phyloP scores from a whole-genome alignment of 2,329 filamentous ascomycete genomes.

The Aspergillus pseudoviridinutans region DNA sequence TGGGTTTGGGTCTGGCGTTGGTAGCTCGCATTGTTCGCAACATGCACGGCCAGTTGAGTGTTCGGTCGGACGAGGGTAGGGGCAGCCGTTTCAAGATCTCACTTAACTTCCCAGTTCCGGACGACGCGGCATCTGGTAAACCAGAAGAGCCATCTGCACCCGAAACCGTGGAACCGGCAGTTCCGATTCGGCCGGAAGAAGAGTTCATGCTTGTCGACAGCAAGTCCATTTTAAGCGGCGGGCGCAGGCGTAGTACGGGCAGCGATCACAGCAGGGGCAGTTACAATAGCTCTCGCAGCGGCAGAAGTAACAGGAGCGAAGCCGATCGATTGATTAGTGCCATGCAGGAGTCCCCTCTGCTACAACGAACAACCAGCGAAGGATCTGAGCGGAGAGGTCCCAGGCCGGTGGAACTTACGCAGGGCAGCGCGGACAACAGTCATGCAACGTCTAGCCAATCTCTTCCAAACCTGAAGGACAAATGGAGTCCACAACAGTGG shows the following conservation, averaged over 20 bases:
- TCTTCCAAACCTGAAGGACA: not conserved
- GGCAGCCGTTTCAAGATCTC: slow-evolving; percentile 80
- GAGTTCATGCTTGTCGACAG: slow-evolving; percentile 38
- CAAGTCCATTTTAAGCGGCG: slow-evolving; percentile 11
- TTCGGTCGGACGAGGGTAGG: slow-evolving; percentile 78
- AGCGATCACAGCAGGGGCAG: slow-evolving; percentile 31
- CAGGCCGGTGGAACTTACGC: not conserved
- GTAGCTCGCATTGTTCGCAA: slow-evolving; percentile 79
- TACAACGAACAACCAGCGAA: slow-evolving; percentile 11
- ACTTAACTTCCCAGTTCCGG: slow-evolving; percentile 66
- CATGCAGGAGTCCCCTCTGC: slow-evolving; percentile 36
- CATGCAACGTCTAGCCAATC: slow-evolving; percentile 13
- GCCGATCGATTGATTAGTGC: slow-evolving; percentile 41
- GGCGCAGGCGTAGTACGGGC: slow-evolving; percentile 20
- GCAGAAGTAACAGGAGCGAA: slow-evolving; percentile 26
- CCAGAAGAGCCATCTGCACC: not conserved
- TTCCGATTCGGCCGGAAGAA: slow-evolving; percentile 25
- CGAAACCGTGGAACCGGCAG: slow-evolving; percentile 21
- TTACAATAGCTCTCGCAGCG: slow-evolving; percentile 30
- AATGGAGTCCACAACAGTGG: not conserved
- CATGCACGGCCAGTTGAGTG: slow-evolving; percentile 80
- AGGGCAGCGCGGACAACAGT: slow-evolving; percentile 9
- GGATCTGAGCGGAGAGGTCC: slow-evolving; percentile 4
- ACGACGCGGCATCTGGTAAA: slow-evolving; percentile 7
- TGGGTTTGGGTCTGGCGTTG: slow-evolving; percentile 81